Conservation (phyloP, 495 filamentous ascomycete species). For the Penicillium tannophilum region DNA sequence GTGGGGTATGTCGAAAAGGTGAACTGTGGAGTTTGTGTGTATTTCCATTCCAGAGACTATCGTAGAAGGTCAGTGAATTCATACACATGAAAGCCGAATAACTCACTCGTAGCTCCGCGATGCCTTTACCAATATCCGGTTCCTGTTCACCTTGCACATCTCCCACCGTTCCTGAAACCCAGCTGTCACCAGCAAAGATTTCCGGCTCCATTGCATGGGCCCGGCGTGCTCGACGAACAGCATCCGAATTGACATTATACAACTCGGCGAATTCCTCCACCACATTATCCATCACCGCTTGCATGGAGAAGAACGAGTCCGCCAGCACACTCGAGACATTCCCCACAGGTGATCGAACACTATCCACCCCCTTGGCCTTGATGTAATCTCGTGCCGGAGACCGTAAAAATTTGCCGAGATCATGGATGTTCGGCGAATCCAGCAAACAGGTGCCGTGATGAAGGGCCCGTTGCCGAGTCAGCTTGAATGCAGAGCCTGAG, state of each 20-base stretch:
- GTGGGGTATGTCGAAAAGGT: slow-evolving; percentile 63
- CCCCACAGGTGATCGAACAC: slow-evolving; percentile 78
- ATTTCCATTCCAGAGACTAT: slow-evolving; percentile 76
- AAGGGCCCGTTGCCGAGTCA: slow-evolving; percentile 73
- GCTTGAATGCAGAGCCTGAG: slow-evolving; percentile 91
- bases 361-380: slow-evolving; percentile 85
- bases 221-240: slow-evolving; percentile 36
- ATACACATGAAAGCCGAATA: not conserved
- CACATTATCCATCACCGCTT: slow-evolving; percentile 36
- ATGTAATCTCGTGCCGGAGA: slow-evolving; percentile 76
- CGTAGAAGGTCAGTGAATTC: slow-evolving; percentile 4
- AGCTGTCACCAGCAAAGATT: slow-evolving; percentile 43
- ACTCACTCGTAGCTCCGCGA: slow-evolving; percentile 63
- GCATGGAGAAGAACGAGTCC: slow-evolving; percentile 42
- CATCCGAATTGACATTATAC: slow-evolving; percentile 34
- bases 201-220: slow-evolving; percentile 39
- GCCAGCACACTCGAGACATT: slow-evolving; percentile 65
- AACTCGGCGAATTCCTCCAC: slow-evolving; percentile 39
- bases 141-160: slow-evolving; percentile 47
- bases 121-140: slow-evolving; percentile 55
- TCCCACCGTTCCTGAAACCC: slow-evolving; percentile 48
- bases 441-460: slow-evolving; percentile 94
- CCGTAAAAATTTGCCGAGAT: slow-evolving; percentile 65
- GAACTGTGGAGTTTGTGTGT: slow-evolving; percentile 82
- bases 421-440: slow-evolving; percentile 64